A percentile compares a stretch with the other conserved stretches of the same genome.
Conservation (phyloP, 208 protist genomes). For the Angomonas ambiguus region DNA sequence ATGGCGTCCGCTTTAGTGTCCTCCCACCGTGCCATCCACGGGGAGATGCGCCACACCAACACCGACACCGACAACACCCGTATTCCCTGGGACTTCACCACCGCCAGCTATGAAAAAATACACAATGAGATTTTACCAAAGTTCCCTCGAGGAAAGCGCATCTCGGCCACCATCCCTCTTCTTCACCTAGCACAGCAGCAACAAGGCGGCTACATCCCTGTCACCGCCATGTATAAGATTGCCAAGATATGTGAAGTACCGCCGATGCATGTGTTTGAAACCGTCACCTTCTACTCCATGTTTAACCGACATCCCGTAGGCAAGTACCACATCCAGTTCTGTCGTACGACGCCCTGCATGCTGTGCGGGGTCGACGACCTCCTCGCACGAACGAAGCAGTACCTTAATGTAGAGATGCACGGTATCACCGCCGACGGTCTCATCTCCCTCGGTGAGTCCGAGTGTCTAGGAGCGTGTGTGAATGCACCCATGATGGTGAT, state of each 20-base stretch:
- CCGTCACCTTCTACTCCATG: slow-evolving; percentile 94
- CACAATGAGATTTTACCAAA: slow-evolving; percentile 89
- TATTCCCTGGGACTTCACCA: slow-evolving; percentile 92
- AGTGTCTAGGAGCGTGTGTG: slow-evolving; percentile 93
- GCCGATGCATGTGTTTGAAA: slow-evolving; percentile 91
- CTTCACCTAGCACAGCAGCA: slow-evolving; percentile 90
- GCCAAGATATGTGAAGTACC: slow-evolving; percentile 90
- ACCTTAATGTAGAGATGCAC: slow-evolving; percentile 84
- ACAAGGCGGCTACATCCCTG: slow-evolving; percentile 89
- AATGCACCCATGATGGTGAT: slow-evolving; percentile 93
- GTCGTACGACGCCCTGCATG: slow-evolving; percentile 93
- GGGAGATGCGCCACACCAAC: slow-evolving; percentile 84
- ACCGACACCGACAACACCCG: slow-evolving; percentile 88
- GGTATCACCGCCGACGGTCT: slow-evolving; percentile 82
- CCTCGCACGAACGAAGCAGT: slow-evolving; percentile 66
- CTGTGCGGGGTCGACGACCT: slow-evolving; percentile 87
- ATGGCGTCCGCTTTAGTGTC: background rate
- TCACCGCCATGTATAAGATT: slow-evolving; percentile 94
- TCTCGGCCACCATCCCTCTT: slow-evolving; percentile 84
- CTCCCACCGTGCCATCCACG: slow-evolving; percentile 43
- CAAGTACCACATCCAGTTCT: slow-evolving; percentile 94
- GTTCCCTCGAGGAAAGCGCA: slow-evolving; percentile 80
- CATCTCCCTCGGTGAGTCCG: slow-evolving; percentile 92
- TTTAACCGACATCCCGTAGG: slow-evolving; percentile 93
- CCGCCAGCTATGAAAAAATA: slow-evolving; percentile 83